Evolutionary conservation across 345 rosid genomes (phyloP).

Genomic region (Barbarea vulgaris): DNA sequence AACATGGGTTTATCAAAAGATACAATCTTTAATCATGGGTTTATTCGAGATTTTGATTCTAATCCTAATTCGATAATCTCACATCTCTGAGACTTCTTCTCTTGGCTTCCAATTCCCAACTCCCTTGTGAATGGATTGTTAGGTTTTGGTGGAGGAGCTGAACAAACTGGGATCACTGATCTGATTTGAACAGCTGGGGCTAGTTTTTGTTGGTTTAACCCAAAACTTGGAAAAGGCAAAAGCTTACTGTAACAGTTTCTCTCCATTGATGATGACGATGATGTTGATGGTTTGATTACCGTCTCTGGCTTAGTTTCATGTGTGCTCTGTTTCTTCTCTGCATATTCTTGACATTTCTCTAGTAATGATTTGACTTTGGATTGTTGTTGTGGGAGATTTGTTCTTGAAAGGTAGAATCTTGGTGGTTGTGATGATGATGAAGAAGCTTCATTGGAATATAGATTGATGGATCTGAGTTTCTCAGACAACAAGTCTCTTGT

Average conservation of each 20-base stretch:
- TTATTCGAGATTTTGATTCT: slow-evolving; percentile 21
- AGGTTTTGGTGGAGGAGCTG: slow-evolving; percentile 52
- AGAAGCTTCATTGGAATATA: slow-evolving; percentile 43
- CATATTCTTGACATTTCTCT: slow-evolving; percentile 42
- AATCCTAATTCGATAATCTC: slow-evolving; percentile 10
- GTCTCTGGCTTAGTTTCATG: slow-evolving; percentile 13
- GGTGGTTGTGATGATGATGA: slow-evolving; percentile 31
- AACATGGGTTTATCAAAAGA: slow-evolving; percentile 28
- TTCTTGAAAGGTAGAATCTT: slow-evolving; percentile 51
- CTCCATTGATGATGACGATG: slow-evolving; percentile 28
- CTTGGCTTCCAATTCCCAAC: slow-evolving; percentile 9
- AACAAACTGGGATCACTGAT: slow-evolving; percentile 79
- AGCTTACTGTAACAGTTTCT: slow-evolving; percentile 39
- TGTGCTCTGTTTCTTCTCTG: slow-evolving; percentile 36
- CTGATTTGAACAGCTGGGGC: slow-evolving; percentile 79
- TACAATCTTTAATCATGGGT: slow-evolving; percentile 26
- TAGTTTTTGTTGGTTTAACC: slow-evolving; percentile 38
- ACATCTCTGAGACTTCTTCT: slow-evolving; percentile 12
- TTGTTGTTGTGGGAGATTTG: slow-evolving; percentile 31
- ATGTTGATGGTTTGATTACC: slow-evolving; percentile 9
- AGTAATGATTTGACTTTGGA: slow-evolving; percentile 36
- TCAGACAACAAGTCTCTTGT: slow-evolving; percentile 37
- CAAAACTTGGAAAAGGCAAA: slow-evolving; percentile 36
- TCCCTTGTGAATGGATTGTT: slow-evolving; percentile 3
- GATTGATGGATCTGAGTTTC: slow-evolving; percentile 54